Conservation (phyloP, 192 early-diverging fungal genomes). For the Thoreauomyces humboldtii region DNA sequence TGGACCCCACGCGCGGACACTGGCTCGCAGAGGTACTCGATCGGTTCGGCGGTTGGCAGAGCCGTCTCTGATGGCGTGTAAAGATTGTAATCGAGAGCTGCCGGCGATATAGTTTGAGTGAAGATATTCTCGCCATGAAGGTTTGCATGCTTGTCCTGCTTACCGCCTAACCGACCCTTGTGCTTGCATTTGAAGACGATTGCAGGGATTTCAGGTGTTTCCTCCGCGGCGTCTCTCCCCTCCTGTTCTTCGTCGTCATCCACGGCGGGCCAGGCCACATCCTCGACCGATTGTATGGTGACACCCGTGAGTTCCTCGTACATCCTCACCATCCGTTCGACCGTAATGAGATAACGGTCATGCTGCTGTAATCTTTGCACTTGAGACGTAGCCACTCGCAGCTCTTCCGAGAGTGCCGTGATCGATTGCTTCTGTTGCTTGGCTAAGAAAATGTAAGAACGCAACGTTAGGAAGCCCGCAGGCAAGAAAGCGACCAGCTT, state of each 20-base stretch:
- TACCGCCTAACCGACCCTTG: constrained; percentile 34
- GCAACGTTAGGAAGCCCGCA: too few relatives aligned
- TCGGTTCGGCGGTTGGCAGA: not conserved
- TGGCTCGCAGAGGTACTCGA: constrained; percentile 12
- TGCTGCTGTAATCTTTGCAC: constrained; percentile 16
- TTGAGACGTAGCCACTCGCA: not conserved
- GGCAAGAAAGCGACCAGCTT: not conserved
- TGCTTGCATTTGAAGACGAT: constrained; percentile 24
- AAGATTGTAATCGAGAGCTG: constrained; percentile 30
- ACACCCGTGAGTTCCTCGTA: constrained; percentile 38
- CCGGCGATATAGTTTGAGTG: not conserved
- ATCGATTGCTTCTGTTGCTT: not conserved
- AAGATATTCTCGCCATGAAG: too few relatives aligned
- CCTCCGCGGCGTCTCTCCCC: constrained; percentile 16
- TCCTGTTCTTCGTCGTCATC: constrained; percentile 5
- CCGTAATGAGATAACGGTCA: constrained; percentile 31
- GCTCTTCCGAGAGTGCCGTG: not conserved
- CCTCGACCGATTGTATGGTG: constrained; percentile 37
- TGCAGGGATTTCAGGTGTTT: constrained; percentile 10
- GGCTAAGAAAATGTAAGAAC: not conserved
- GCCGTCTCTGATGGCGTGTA: constrained; percentile 20
- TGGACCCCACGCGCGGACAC: not conserved
- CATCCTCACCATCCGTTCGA: constrained; percentile 42
- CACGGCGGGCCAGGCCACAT: constrained; percentile 7
- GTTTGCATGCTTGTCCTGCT: too few relatives aligned